Base-by-base conservation (phyloP, 495 filamentous ascomycete genomes). In the Lichina pygmaea region DNA sequence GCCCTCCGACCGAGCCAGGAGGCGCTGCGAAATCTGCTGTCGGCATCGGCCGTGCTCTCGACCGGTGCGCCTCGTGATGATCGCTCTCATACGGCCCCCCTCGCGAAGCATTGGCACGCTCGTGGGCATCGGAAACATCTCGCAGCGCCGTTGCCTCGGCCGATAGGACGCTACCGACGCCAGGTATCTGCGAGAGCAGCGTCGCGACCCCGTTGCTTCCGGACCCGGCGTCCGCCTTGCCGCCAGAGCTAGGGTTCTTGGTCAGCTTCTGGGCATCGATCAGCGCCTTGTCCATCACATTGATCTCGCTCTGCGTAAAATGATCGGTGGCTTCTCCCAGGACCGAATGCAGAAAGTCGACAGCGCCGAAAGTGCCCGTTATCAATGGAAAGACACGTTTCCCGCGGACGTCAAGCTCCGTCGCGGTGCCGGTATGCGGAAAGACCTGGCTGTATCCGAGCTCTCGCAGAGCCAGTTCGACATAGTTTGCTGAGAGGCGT, bases 301-400 rank as follows among this genome's bases (percentile, higher is more conserved):
- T 81, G 43, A 97, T 73, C 59, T 97, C 89, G 12, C 81, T 81
- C 56, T 95, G 89, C 6, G 86, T 86, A 60, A 97, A 85, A 54
- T 93, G 84, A 55, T 97, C 89, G 15, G 74, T 91, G 17, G 85
- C 86, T 57, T 97, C 89, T 34, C 89, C 89, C 7, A 94, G 66
- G n/a, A 97, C 84, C 0, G 82, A 92, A 58, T 97, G 89, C 54
- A 94, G 67, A 59, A 97, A 97, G 52, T 95, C 89, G 17, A 94
- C 86, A 51, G 75, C 84, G 13, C 89, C 89, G 60, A 97, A 91
- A 9, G 66, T 81, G 34, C 84, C 85, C 9, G 89, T 95, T 9
- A 93, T 78, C 6, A 95, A 64, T 12, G 89, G 89, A 51, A 73
- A 94, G 38, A 85, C 71, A n/a, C 61, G 66, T 43, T 77, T 75